Conservation (phyloP, 2,329 filamentous ascomycete species). For the Chaetomium olivaceum region DNA sequence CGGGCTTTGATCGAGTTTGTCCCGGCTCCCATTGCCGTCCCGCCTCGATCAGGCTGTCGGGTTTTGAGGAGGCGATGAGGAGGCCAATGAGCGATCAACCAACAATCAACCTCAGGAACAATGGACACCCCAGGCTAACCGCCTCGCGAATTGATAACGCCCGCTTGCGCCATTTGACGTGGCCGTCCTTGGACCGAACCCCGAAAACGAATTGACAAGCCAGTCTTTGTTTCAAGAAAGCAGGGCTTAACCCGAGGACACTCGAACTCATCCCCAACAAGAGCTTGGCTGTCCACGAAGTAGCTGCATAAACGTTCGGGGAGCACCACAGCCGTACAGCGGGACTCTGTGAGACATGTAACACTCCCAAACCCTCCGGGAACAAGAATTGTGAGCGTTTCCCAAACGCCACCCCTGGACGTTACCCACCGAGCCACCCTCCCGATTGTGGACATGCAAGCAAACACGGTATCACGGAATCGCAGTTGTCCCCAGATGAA, state of each 20-base stretch:
- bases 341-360: not conserved
- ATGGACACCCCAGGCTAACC: not conserved
- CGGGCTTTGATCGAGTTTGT: not conserved
- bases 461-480: too few species aligned
- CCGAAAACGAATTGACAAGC: not conserved
- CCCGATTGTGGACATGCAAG: too few species aligned
- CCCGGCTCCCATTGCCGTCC: slow-evolving; percentile 8
- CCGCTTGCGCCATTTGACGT: not conserved
- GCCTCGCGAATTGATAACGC: slow-evolving; percentile 1
- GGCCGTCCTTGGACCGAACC: not conserved
- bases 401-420: not conserved
- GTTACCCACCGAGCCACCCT: not conserved
- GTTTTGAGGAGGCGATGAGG: not conserved
- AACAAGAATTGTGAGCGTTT: not conserved
- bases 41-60: slow-evolving; percentile 5
- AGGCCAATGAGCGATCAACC: not conserved
- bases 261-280: too few species aligned
- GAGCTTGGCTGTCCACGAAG: not conserved
- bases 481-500: too few species aligned
- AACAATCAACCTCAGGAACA: not conserved
- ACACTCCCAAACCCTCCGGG: not conserved
- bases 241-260: not conserved
- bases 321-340: not conserved
- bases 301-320: not conserved
- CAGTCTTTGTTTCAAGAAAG: not conserved